A percentile compares a stretch with the other conserved stretches of the same genome.
phyloP scores from a whole-genome alignment of 495 filamentous ascomycete genomes.

The Amorphotheca resinae region DNA sequence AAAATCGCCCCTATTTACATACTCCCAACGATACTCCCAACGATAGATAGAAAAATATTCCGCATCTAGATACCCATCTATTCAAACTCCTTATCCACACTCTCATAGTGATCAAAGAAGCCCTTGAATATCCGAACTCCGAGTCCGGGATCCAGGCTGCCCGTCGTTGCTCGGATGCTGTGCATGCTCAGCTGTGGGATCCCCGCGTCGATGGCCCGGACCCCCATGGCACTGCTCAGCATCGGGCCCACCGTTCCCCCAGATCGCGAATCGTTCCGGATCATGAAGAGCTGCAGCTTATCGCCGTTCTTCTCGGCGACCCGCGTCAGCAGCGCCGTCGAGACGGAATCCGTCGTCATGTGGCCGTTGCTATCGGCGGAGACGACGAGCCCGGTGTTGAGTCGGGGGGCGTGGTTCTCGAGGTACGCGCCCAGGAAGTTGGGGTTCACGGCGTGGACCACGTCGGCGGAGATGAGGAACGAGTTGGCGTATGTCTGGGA shows the following conservation, averaged over 20 bases:
- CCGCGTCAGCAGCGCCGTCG: conserved; percentile 59
- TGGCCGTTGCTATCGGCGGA: conserved; percentile 83
- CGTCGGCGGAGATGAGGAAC: conserved; percentile 87
- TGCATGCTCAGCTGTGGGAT: conserved; percentile 94
- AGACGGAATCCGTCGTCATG: conserved; percentile 82
- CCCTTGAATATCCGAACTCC: conserved; percentile 82
- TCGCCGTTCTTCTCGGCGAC: conserved; percentile 57
- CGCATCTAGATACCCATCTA: too few species aligned
- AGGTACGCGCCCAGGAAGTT: conserved; percentile 80
- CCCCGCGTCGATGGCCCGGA: conserved; percentile 79
- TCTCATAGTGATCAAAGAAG: conserved; percentile 80
- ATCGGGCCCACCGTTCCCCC: conserved; percentile 96
- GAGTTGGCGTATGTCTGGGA: conserved; percentile 82
- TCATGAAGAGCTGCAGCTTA: conserved; percentile 82
- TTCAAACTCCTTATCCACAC: conserved; percentile 73
- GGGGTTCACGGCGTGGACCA: conserved; percentile 89
- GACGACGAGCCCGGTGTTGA: conserved; percentile 84
- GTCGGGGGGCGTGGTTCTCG: conserved; percentile 66
- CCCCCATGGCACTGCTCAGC: conserved; percentile 67
- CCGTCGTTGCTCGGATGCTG: conserved; percentile 81
- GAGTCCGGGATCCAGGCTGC: conserved; percentile 73
- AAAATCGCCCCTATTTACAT: too few species aligned
- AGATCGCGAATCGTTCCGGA: conserved; percentile 75
- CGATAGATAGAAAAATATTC: too few species aligned
- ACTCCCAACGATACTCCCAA: too few species aligned